Evolutionary conservation across 345 rosid species (phyloP).

Genomic region (Eucalyptus viminalis): DNA sequence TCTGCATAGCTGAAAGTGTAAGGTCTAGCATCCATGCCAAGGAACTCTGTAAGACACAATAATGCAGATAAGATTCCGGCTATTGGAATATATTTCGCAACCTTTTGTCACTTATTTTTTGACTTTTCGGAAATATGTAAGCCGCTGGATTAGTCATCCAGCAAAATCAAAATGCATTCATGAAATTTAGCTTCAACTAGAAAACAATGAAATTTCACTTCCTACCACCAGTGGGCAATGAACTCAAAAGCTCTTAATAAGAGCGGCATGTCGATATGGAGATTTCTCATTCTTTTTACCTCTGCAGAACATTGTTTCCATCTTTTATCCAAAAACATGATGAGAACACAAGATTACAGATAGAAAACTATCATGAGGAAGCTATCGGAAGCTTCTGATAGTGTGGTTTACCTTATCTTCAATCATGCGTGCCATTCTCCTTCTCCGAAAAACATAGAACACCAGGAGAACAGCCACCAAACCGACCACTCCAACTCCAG

Average conservation of each 20-base stretch:
- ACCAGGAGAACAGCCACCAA: slow-evolving; percentile 12
- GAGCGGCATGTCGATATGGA: neutral
- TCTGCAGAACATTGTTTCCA: too few relatives aligned
- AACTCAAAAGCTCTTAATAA: neutral
- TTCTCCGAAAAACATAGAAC: slow-evolving; percentile 21
- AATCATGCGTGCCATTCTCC: slow-evolving; percentile 7
- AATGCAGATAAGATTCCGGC: neutral
- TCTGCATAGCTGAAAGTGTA: slow-evolving; percentile 54
- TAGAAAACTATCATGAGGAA: neutral
- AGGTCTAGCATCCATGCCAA: slow-evolving; percentile 35
- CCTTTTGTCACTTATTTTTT: too few relatives aligned
- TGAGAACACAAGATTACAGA: neutral
- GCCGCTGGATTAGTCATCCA: neutral
- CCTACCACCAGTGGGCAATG: neutral
- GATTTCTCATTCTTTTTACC: neutral
- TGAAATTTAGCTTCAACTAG: neutral
- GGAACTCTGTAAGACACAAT: slow-evolving; percentile 17
- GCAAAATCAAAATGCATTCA: neutral
- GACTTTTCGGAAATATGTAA: neutral
- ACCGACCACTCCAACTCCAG: slow-evolving; percentile 23
- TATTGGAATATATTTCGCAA: too few relatives aligned
- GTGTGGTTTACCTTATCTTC: slow-evolving; percentile 41
- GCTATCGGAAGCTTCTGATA: neutral
- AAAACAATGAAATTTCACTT: neutral
- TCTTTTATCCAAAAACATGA: too few relatives aligned